phyloP scores from a whole-genome alignment of 2,329 filamentous ascomycete species.

The Arachnopeziza araneosa region DNA sequence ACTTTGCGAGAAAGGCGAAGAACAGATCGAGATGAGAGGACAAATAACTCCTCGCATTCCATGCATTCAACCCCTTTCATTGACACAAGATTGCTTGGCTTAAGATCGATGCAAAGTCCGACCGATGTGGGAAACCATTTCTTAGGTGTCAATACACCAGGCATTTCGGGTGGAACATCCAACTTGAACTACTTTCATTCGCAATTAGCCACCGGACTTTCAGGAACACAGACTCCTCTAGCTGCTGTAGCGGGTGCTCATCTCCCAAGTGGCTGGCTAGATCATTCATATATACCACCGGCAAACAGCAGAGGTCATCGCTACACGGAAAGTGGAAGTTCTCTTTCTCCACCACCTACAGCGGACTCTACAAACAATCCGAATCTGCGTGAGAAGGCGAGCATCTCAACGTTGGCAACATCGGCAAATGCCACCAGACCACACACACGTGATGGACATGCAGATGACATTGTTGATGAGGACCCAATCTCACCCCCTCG shows the following conservation, averaged over 20 bases:
- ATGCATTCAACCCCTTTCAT: constrained; percentile 34
- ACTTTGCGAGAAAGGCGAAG: constrained; percentile 32
- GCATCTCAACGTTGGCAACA: constrained; percentile 56
- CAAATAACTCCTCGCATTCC: constrained; percentile 20
- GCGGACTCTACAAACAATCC: constrained; percentile 36
- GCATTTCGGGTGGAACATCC: constrained; percentile 65
- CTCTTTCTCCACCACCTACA: constrained; percentile 29
- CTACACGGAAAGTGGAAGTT: constrained; percentile 28
- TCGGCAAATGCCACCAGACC: constrained; percentile 50
- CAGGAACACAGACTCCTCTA: constrained; percentile 72
- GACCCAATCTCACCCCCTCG: constrained; percentile 38
- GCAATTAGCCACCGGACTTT: constrained; percentile 64
- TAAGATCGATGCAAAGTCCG: constrained; percentile 24
- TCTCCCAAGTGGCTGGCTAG: constrained; percentile 46
- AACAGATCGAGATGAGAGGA: constrained; percentile 32
- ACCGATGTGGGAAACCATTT: constrained; percentile 50
- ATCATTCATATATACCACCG: constrained; percentile 23
- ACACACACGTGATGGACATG: constrained; percentile 47
- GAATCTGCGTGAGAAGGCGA: constrained; percentile 51
- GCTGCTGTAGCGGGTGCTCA: constrained; percentile 73
- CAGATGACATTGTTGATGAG: constrained; percentile 27
- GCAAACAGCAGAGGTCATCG: constrained; percentile 19
- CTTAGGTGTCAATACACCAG: constrained; percentile 54
- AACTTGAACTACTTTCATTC: constrained; percentile 81
- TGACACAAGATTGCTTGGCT: constrained; percentile 34